These are phyloP conservation scores for Crithidia acanthocephali DNA, from an alignment of 208 protist species.

Conservation along the genomic window DNA sequence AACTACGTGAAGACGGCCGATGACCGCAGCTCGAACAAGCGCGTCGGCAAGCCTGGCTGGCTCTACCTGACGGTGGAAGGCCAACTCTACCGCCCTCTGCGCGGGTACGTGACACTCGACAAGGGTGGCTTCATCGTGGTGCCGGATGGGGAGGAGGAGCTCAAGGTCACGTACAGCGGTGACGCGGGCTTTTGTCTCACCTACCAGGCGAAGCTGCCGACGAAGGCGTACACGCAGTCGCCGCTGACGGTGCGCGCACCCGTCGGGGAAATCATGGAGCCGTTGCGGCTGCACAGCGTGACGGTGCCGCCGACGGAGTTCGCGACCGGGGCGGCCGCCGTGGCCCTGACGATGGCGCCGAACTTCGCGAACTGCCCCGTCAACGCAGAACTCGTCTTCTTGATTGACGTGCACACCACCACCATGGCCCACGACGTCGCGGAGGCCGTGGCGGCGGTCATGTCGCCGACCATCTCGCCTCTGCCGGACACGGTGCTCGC, in stretches of 20 bases:
- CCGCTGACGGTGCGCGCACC: conserved; percentile 39
- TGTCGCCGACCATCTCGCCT: conserved; percentile 29
- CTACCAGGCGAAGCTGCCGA: conserved; percentile 19
- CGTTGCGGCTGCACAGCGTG: conserved; percentile 49
- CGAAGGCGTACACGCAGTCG: conserved; percentile 23
- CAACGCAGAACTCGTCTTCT: conserved; percentile 77
- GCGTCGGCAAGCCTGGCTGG: conserved; percentile 11
- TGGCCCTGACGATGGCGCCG: conserved; percentile 59
- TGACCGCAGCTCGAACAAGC: conserved; percentile 2
- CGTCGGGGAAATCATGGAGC: conserved; percentile 56
- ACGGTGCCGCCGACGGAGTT: conserved; percentile 17
- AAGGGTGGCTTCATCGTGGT: conserved; percentile 22
- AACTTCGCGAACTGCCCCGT: conserved; percentile 28
- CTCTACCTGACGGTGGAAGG: conserved; percentile 23
- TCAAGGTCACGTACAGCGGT: conserved; percentile 36
- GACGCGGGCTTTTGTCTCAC: conserved; percentile 54
- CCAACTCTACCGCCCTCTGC: conserved; percentile 55
- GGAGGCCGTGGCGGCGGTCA: conserved; percentile 38
- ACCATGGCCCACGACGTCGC: conserved; percentile 33
- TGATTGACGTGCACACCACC: conserved; percentile 60
- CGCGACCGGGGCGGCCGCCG: conserved; percentile 38
- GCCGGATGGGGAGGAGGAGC: neutral
- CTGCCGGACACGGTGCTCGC: conserved; percentile 47
- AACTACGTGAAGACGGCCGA: conserved; percentile 53
- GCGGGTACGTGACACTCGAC: conserved; percentile 45